These are phyloP conservation scores for Sambucus nigra DNA, from an alignment of 129 eudicot genomes.

Conservation along the genomic window DNA sequence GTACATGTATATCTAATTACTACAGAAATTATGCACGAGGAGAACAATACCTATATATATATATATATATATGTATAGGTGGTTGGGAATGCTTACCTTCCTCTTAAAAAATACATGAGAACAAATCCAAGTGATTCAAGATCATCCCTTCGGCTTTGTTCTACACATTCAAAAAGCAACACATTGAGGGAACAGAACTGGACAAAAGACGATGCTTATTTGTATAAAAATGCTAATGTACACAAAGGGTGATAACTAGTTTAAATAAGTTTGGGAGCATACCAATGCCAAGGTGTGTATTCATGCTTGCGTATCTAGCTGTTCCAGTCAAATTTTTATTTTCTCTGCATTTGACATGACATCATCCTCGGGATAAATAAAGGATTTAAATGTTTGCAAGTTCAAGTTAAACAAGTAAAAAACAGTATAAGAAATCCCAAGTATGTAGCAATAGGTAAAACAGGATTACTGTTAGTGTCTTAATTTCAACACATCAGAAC, in stretches of 20 bases:
- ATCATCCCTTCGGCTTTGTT: conserved; percentile 98
- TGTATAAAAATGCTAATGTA: conserved; percentile 1
- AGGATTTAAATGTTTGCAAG: background rate
- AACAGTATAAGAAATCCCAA: background rate
- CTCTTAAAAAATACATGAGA: conserved; percentile 95
- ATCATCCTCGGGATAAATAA: background rate
- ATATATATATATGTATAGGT: too few species aligned
- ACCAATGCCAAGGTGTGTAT: conserved; percentile 98
- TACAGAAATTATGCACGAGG: conserved; percentile 7
- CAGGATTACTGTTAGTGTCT: background rate
- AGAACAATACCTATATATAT: background rate
- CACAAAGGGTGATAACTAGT: background rate
- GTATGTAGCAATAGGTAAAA: conserved; percentile 9
- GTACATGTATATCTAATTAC: conserved; percentile 5
- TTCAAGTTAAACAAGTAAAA: background rate
- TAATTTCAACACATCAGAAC: too few species aligned
- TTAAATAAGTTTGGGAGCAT: conserved; percentile 17
- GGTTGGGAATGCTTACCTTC: conserved; percentile 45
- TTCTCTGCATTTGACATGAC: conserved; percentile 52
- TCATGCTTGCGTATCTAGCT: conserved; percentile 95
- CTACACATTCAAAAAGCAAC: conserved; percentile 26
- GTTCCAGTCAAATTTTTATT: conserved; percentile 97
- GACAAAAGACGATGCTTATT: conserved; percentile 1
- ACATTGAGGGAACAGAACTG: conserved; percentile 15
- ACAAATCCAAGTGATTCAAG: conserved; percentile 96